Conservation (phyloP, 768 basidiomycete genomes). For the Gelatoporia subvermispora region DNA sequence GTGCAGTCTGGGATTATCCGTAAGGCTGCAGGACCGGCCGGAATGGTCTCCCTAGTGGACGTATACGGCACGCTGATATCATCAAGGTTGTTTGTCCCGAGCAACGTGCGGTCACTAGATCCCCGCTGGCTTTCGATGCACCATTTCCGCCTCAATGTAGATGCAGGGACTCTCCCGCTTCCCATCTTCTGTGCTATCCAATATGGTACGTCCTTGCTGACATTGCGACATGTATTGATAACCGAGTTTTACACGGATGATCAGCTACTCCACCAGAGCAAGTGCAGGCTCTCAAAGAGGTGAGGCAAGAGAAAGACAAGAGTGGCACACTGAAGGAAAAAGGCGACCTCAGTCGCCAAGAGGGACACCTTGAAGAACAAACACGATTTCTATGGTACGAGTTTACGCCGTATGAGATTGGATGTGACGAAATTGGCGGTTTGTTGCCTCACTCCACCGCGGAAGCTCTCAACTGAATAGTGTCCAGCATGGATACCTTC, state of each 20-base stretch:
- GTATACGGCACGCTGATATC: conserved; percentile 21
- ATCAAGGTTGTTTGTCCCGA: conserved; percentile 19
- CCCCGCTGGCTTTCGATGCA: conserved; percentile 20
- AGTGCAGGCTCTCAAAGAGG: conserved; percentile 3
- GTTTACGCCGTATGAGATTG: conserved; percentile 23
- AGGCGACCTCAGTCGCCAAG: conserved; percentile 3
- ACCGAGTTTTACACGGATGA: neutral
- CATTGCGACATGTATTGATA: no score
- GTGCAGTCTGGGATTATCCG: conserved; percentile 15
- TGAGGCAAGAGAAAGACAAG: conserved; percentile 6
- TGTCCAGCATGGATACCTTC: conserved; percentile 21
- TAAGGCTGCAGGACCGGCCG: conserved; percentile 18
- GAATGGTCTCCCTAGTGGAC: conserved; percentile 20
- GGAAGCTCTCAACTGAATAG: neutral
- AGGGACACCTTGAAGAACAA: conserved; percentile 5
- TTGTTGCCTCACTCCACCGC: neutral
- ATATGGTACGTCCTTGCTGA: conserved; percentile 17
- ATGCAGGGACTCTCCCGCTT: conserved; percentile 17
- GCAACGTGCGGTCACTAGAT: conserved; percentile 13
- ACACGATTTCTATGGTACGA: conserved; percentile 23
- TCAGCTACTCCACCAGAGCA: conserved; percentile 11
- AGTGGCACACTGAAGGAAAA: neutral
- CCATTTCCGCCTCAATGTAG: conserved; percentile 15
- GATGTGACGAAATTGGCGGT: conserved; percentile 24
- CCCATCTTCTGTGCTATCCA: conserved; percentile 24